A percentile compares a stretch with the other conserved stretches of the same genome.
Conservation (phyloP, 352 stramenopile genomes). For the Pythium insidiosum region DNA sequence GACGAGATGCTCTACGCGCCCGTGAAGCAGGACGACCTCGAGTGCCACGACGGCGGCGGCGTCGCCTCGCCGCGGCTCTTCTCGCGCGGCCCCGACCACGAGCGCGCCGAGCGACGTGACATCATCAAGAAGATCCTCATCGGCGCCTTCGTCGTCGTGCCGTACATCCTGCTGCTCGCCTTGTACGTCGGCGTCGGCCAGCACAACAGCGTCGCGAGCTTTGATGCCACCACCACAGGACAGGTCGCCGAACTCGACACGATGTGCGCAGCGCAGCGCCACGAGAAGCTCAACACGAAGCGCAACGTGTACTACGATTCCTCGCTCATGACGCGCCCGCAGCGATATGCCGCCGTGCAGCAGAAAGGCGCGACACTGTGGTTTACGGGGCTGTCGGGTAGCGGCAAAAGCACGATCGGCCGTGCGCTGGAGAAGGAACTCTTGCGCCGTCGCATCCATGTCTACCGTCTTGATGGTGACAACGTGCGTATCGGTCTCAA, state of each 20-base stretch:
- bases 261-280: slow-evolving; percentile 44
- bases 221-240: not conserved
- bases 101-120: slow-evolving; percentile 20
- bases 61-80: slow-evolving; percentile 31
- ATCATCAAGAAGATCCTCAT: slow-evolving; percentile 52
- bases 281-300: slow-evolving; percentile 60
- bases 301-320: slow-evolving; percentile 83
- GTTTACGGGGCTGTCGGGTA: slow-evolving; percentile 97
- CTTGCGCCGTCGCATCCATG: slow-evolving; percentile 91
- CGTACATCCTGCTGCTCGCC: slow-evolving; percentile 55
- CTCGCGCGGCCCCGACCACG: slow-evolving; percentile 38
- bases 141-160: slow-evolving; percentile 35
- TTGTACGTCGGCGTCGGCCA: slow-evolving; percentile 25
- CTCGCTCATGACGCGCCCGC: slow-evolving; percentile 49
- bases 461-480: slow-evolving; percentile 97
- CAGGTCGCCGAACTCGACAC: slow-evolving; percentile 26
- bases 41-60: slow-evolving; percentile 29
- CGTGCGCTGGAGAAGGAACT: slow-evolving; percentile 94
- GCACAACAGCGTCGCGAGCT: not conserved
- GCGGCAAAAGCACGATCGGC: slow-evolving; percentile 97
- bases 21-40: slow-evolving; percentile 59
- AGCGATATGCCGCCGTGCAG: slow-evolving; percentile 64
- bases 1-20: slow-evolving; percentile 54
- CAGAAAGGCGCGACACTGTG: slow-evolving; percentile 98
- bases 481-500: slow-evolving; percentile 98